Percentiles rank a stretch among this genome's conserved stretches.
Evolutionary conservation across 139 green algal genomes (phyloP).

Genomic region (Pseudopediastrum boryanum): DNA sequence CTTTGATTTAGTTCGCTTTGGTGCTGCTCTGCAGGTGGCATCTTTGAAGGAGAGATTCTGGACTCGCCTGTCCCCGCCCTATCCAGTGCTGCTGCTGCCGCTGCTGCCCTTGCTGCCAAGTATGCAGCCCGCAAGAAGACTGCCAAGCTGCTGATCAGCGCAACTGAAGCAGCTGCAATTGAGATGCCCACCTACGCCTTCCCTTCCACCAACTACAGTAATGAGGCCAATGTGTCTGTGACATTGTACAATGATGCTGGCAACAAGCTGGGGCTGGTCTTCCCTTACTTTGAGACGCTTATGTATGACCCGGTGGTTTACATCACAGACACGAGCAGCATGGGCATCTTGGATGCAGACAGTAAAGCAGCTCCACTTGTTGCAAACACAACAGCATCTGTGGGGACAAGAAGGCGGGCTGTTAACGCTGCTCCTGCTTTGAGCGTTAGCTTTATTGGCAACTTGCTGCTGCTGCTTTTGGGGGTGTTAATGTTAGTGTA

Average conservation of each 20-base stretch:
- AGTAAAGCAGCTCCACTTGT: background rate
- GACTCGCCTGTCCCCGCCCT: background rate
- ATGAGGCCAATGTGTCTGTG: conserved; percentile 17
- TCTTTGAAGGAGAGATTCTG: background rate
- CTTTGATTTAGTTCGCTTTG: too few relatives aligned
- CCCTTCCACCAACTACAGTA: background rate
- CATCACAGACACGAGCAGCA: conserved; percentile 13
- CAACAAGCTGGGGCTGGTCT: conserved; percentile 2
- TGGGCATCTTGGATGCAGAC: background rate
- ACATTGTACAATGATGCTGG: conserved; percentile 1
- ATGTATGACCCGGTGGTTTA: conserved; percentile 27
- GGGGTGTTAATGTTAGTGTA: background rate
- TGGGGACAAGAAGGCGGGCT: background rate
- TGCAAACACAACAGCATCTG: background rate
- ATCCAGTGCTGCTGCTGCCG: background rate
- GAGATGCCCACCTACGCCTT: conserved; percentile 27
- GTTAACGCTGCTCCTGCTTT: background rate
- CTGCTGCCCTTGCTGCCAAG: background rate
- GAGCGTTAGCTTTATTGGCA: background rate
- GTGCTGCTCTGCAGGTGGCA: too few relatives aligned
- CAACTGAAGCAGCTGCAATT: background rate
- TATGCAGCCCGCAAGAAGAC: background rate
- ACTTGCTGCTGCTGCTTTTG: background rate
- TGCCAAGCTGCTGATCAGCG: conserved; percentile 30
- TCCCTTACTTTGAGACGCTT: conserved; percentile 25